These are phyloP conservation scores for Coix lacrymajobi DNA, from an alignment of 176 grass and related monocot species.

Conservation along the genomic window DNA sequence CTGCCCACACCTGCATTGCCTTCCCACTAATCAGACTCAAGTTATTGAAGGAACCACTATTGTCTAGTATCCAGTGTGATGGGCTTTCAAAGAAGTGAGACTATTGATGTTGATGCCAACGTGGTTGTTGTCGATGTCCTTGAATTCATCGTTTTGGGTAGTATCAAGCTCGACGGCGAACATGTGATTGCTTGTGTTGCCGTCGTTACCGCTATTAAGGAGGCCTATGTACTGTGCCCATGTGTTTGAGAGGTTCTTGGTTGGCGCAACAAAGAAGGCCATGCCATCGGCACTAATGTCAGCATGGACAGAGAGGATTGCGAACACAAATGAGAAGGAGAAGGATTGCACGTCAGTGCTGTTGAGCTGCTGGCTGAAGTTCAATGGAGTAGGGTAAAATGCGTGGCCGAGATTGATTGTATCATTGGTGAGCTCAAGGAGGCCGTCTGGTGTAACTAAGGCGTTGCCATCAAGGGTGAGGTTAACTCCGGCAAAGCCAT, in stretches of 20 bases:
- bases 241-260: slow-evolving; percentile 35
- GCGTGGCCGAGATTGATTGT: slow-evolving; percentile 36
- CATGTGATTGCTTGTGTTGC: slow-evolving; percentile 36
- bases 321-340: slow-evolving; percentile 31
- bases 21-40: slow-evolving; percentile 28
- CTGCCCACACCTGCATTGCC: slow-evolving; percentile 33
- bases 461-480: slow-evolving; percentile 36
- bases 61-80: slow-evolving; percentile 2
- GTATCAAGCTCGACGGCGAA: slow-evolving; percentile 35
- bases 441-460: slow-evolving; percentile 11
- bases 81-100: slow-evolving; percentile 2
- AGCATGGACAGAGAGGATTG: slow-evolving; percentile 24
- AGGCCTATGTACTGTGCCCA: slow-evolving; percentile 38
- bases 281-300: slow-evolving; percentile 34
- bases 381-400: slow-evolving; percentile 31
- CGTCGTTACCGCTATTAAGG: slow-evolving; percentile 22
- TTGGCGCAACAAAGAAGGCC: slow-evolving; percentile 40
- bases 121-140: slow-evolving; percentile 35
- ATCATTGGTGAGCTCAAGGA: slow-evolving; percentile 40
- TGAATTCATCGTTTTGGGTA: slow-evolving; percentile 31
- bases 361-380: neutral
- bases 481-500: slow-evolving; percentile 36
- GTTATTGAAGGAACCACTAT: neutral
- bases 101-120: slow-evolving; percentile 31
- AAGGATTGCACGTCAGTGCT: slow-evolving; percentile 29